Percentiles rank a stretch among this genome's conserved stretches.
phyloP scores from a whole-genome alignment of 163 green algal species.

The Chlorella variabilis region DNA sequence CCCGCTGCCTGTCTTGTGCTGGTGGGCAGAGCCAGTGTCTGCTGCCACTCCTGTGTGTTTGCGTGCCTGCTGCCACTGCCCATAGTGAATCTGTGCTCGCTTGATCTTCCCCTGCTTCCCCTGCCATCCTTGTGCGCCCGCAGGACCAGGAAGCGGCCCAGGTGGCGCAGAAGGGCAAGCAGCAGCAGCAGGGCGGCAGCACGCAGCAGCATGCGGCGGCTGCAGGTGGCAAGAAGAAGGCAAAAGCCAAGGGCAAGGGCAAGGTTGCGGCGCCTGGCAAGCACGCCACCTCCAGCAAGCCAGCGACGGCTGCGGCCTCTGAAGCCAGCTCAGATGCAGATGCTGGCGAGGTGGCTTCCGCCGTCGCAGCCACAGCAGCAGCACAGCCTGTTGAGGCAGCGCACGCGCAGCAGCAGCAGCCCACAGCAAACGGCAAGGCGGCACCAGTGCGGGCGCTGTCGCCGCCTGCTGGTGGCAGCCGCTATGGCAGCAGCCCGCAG shows the following conservation, averaged over 20 bases:
- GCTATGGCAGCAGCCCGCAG: not conserved
- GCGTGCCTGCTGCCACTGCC: too few species aligned
- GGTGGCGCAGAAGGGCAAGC: constrained; percentile 12
- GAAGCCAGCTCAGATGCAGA: not conserved
- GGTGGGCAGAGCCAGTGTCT: too few species aligned
- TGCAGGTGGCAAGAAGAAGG: constrained; percentile 25
- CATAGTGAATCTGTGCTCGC: too few species aligned
- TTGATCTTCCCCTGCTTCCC: not conserved
- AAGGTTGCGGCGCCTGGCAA: not conserved
- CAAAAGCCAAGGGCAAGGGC: constrained; percentile 16
- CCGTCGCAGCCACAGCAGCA: not conserved
- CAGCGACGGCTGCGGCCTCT: not conserved
- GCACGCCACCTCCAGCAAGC: not conserved
- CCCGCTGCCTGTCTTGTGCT: not conserved
- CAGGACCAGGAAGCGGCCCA: constrained; percentile 31
- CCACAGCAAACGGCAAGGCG: not conserved
- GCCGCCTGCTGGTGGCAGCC: not conserved
- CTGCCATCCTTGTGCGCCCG: not conserved
- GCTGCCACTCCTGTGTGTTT: too few species aligned
- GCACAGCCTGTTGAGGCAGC: not conserved
- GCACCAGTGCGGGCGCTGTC: not conserved
- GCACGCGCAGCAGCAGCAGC: not conserved
- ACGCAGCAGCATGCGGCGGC: not conserved
- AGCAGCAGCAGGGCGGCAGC: not conserved
- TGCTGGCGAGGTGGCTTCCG: not conserved